Evolutionary conservation across 2,329 filamentous ascomycete genomes (phyloP), one percentile per base, ranked within the genome.

Genomic region (Fusarium luffae): DNA sequence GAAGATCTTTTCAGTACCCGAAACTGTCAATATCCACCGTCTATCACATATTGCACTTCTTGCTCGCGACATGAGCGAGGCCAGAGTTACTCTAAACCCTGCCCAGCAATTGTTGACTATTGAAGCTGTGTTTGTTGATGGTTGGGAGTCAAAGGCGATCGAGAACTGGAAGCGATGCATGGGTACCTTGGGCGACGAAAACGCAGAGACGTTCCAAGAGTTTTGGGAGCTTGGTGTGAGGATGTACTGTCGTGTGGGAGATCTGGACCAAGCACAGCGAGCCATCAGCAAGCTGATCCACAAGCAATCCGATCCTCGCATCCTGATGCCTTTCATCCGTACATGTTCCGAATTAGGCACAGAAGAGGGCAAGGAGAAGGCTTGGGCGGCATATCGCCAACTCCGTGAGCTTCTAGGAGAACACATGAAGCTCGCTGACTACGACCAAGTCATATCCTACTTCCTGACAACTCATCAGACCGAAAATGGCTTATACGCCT

Each of bases 401-500:
- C 83, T 97, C 70, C 89, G 89, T 64, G 81, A 84, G 27, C 83
- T 86, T 8, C 82, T 93, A 4, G 88, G 86, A 2, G 76, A 83
- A 25, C 79, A 84, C 1, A 90, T 94, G 81, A 86, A 83, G 5
- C 89, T 94, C 74, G 82, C 88, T 19, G 92, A 97, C 75, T 97
- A 94, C 73, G 93, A 97, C 77, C 83, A 86, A 64, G 85, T 94
- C 37, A 89, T 91, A 48, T 85, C 90, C 21, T 87, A 87, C 46
- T 93, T 97, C 74, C 81, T 97, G 27, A 84, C 89, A 23, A 85
- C 88, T 9, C 87, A 89, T 55, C 85, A 90, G 62, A 84, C 88
- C 8, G 86, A 91, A 63, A 85, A 90, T 63, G 93, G 92, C 1
- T 85, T 95, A 57, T 88, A 89, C 55, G 88, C 93, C 0, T 97